Base-by-base conservation (phyloP, 228 moss, liverwort and hornwort genomes). In the Sphagnum magellanicum region DNA sequence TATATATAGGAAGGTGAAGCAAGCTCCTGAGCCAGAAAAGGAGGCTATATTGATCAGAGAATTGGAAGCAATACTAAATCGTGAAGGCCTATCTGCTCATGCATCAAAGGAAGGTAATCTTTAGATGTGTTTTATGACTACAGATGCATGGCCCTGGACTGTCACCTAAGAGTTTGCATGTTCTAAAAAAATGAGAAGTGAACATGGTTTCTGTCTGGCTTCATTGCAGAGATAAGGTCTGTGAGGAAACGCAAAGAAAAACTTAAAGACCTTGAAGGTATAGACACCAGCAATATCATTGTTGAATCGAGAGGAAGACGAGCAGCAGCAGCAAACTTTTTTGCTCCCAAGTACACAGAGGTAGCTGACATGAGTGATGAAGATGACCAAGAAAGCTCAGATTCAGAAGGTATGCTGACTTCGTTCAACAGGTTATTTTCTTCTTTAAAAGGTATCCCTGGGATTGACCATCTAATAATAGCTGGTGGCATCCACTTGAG, bases 281-380 rank as follows among this genome's bases (percentile, higher is more conserved):
- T 97, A 50, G 97, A 97, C 75, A 78, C 70, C 61, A 91, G 91
- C 77, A 98, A 98, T 71, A 98, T 98, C 51, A 87, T 98, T 60
- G 82, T 76, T 60, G 97, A 91, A 62, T 67, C 93, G 46, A 88
- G 91, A 79, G 88, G 97, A 46, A 93, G 87, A 63, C 86, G 96
- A 63, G 80, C 78, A n/a, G 79, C 89, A 61, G 84, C 83, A 16
- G 80, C 71, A 70, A 83, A 74, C 73, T 91, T 93, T 77, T 97
- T 93, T 67, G 79, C 96, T 77, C 86, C 91, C 10, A 85, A 71
- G 66, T 82, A 78, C 46, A 66, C 77, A 68, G 76, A 81, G 67
- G 77, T 73, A 67, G 65, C 72, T 32, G 82, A 88, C 16, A 66
- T 73, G 47, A 78, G 66, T 52, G 82, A 73, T 48, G 73, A 74